phyloP scores from a whole-genome alignment of 305 asterid species.

The Fraxinus sp. region DNA sequence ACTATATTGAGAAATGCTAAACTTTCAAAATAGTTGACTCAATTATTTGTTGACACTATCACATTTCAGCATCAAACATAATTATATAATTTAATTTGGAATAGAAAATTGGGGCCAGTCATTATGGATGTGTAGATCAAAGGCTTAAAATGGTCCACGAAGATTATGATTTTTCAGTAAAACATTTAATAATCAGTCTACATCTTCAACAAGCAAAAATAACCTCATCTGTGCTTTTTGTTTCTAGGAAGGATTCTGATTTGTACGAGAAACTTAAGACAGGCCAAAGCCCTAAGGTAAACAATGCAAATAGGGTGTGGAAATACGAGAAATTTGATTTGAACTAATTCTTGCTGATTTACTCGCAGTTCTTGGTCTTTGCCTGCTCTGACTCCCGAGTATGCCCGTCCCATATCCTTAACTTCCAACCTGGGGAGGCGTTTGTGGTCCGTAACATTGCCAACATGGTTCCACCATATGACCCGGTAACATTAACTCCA shows the following conservation, averaged over 20 bases:
- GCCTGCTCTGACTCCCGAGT: constrained; percentile 94
- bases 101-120: not conserved
- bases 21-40: not conserved
- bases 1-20: not conserved
- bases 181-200: not conserved
- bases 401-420: constrained; percentile 80
- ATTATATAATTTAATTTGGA: not conserved
- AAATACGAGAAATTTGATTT: not conserved
- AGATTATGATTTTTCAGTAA: not conserved
- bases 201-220: not conserved
- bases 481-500: constrained; percentile 39
- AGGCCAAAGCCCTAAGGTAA: constrained; percentile 79
- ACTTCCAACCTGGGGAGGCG: constrained; percentile 90
- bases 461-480: constrained; percentile 90
- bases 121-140: not conserved
- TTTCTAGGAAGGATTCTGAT: constrained; percentile 57
- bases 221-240: not conserved
- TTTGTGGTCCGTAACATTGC: constrained; percentile 87
- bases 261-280: constrained; percentile 58
- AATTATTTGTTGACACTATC: not conserved
- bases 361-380: constrained; percentile 73
- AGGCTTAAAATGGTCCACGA: not conserved
- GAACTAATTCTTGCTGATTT: constrained; percentile 1
- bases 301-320: not conserved
- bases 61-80: not conserved